These are phyloP conservation scores for California macrophylla DNA, from an alignment of 441 rosid species.

Conservation along the genomic window DNA sequence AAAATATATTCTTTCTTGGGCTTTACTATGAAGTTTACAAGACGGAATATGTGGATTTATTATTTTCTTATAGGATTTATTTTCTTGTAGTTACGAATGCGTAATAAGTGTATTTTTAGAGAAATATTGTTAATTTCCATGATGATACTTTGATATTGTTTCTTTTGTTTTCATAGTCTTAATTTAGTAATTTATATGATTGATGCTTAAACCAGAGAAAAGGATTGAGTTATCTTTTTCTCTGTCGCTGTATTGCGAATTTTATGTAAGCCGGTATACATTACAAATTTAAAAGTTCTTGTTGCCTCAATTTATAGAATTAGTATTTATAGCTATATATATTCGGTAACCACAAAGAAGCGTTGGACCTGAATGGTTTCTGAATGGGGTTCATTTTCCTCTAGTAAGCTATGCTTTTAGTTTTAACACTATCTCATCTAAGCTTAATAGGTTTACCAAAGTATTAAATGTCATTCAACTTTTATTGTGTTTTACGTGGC, in stretches of 20 bases:
- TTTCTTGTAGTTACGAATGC: neutral
- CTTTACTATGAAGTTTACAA: neutral
- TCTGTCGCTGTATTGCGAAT: neutral
- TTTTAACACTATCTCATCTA: neutral
- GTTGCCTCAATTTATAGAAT: too few species aligned
- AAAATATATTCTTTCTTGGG: conserved; percentile 4
- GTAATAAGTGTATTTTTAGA: neutral
- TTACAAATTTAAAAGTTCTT: too few species aligned
- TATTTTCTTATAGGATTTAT: too few species aligned
- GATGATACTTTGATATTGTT: neutral
- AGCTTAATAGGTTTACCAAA: neutral
- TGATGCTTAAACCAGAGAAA: neutral
- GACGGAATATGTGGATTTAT: neutral
- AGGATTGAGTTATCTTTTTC: neutral
- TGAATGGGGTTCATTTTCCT: neutral
- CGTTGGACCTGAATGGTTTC: neutral
- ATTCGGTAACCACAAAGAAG: neutral
- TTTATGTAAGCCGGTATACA: neutral
- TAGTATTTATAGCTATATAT: neutral
- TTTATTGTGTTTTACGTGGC: neutral
- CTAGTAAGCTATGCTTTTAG: neutral
- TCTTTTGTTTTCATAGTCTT: neutral
- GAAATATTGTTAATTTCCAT: neutral
- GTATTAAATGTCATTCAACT: neutral
- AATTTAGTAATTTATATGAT: neutral